phyloP scores from a whole-genome alignment of 1,284 basidiomycete species.

The Leccinum pachyderme region DNA sequence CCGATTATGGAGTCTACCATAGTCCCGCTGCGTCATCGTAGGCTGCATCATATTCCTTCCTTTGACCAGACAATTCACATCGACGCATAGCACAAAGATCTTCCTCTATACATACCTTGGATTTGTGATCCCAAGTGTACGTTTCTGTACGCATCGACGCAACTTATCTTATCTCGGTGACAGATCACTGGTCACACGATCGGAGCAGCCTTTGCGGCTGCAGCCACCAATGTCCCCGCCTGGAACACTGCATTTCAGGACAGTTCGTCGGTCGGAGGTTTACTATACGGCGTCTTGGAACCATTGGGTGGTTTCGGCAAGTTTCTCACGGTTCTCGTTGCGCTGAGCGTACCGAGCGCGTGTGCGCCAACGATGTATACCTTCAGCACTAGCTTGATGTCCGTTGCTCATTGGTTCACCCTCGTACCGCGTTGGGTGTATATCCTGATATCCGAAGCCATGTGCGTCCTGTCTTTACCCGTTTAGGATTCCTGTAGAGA shows the following conservation, averaged over 20 bases:
- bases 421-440: constrained; percentile 72
- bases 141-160: constrained; percentile 22
- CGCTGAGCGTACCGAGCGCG: constrained; percentile 50
- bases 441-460: constrained; percentile 67
- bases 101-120: constrained; percentile 69
- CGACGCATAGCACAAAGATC: constrained; percentile 40
- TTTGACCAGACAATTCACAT: background rate
- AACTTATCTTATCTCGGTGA: constrained; percentile 2
- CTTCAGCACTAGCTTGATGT: constrained; percentile 72
- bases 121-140: constrained; percentile 55
- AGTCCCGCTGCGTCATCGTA: constrained; percentile 47
- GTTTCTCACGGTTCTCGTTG: constrained; percentile 45
- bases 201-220: constrained; percentile 63
- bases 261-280: constrained; percentile 54
- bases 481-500: background rate
- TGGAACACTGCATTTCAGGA: constrained; percentile 58
- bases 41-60: constrained; percentile 7
- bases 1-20: constrained; percentile 64
- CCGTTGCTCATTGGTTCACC: constrained; percentile 47
- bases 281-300: constrained; percentile 54
- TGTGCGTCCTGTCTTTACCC: constrained; percentile 41
- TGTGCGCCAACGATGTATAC: constrained; percentile 78
- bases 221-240: constrained; percentile 50
- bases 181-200: constrained; percentile 60
- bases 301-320: constrained; percentile 57